These are phyloP conservation scores for Bipolaris gigantea DNA, from an alignment of 2,329 filamentous ascomycete genomes.

Conservation along the genomic window DNA sequence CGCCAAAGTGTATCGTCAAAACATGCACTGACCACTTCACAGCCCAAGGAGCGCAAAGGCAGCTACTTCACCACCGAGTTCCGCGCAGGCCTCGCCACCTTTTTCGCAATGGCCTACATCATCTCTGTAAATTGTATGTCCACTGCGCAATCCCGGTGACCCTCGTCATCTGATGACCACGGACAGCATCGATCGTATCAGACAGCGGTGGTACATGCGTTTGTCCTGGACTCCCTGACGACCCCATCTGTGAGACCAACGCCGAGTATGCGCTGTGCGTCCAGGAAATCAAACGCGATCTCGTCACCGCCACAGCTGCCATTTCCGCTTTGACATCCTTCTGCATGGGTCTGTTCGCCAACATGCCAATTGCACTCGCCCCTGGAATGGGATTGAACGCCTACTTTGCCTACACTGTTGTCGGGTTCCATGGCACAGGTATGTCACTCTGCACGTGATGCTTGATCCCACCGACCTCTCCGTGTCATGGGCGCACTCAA, in stretches of 20 bases:
- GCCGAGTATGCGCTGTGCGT: conserved; percentile 66
- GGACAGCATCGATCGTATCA: conserved; percentile 62
- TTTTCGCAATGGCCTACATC: conserved; percentile 58
- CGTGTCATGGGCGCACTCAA: conserved; percentile 2
- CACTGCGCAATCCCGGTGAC: conserved; percentile 36
- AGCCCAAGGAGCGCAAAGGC: conserved; percentile 66
- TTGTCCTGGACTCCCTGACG: conserved; percentile 54
- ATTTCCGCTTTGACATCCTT: conserved; percentile 80
- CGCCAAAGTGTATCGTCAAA: not conserved
- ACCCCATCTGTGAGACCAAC: conserved; percentile 59
- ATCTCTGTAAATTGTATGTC: conserved; percentile 61
- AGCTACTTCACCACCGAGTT: conserved; percentile 82
- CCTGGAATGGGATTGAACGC: conserved; percentile 84
- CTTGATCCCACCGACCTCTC: conserved; percentile 1
- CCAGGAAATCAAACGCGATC: conserved; percentile 68
- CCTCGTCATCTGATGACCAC: conserved; percentile 11
- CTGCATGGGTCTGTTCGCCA: conserved; percentile 80
- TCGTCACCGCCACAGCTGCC: conserved; percentile 83
- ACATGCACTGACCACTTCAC: conserved; percentile 7
- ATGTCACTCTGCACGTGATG: conserved; percentile 16
- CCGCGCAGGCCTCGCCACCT: conserved; percentile 76
- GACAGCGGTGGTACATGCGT: conserved; percentile 76
- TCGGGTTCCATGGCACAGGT: conserved; percentile 75
- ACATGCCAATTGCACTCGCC: conserved; percentile 73
- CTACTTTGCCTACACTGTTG: conserved; percentile 81